A percentile compares a stretch with the other conserved stretches of the same genome.
Evolutionary conservation across 305 asterid genomes (phyloP).

Genomic region (Caryopteris hybrid): DNA sequence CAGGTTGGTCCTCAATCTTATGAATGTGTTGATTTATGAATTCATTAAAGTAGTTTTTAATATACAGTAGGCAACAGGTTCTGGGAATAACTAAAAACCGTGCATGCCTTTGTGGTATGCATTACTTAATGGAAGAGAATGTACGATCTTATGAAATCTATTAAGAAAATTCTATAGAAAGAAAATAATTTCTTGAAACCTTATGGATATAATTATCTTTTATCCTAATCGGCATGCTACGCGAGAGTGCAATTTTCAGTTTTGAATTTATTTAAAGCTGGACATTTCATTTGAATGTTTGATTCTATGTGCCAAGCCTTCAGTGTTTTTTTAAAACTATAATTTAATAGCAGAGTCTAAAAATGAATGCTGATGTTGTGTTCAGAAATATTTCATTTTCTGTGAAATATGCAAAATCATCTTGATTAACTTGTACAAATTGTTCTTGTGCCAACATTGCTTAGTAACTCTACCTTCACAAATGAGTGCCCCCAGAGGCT

Average conservation of each 20-base stretch:
- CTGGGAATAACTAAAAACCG: background rate
- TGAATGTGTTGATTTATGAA: background rate
- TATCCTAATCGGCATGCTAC: background rate
- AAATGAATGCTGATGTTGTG: no score
- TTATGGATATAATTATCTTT: background rate
- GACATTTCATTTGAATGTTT: no score
- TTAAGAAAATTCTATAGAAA: background rate
- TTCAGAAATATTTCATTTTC: no score
- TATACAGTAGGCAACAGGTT: constrained; percentile 3
- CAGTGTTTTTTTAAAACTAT: no score
- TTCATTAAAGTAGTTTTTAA: background rate
- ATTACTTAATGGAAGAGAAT: background rate
- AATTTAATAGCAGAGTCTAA: no score
- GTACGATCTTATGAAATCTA: background rate
- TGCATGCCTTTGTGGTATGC: background rate
- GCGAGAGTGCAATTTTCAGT: background rate
- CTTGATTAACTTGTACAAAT: no score
- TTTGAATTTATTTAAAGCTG: background rate
- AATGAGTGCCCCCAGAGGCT: no score
- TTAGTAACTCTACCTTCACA: no score
- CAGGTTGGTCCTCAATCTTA: constrained; percentile 27
- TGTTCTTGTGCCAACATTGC: no score
- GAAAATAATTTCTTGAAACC: background rate
- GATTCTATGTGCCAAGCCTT: no score
- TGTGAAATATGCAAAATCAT: no score